Evolutionary conservation across 1,139 yeast genomes (phyloP).

Genomic region (Suhomyces bolitotheri): DNA sequence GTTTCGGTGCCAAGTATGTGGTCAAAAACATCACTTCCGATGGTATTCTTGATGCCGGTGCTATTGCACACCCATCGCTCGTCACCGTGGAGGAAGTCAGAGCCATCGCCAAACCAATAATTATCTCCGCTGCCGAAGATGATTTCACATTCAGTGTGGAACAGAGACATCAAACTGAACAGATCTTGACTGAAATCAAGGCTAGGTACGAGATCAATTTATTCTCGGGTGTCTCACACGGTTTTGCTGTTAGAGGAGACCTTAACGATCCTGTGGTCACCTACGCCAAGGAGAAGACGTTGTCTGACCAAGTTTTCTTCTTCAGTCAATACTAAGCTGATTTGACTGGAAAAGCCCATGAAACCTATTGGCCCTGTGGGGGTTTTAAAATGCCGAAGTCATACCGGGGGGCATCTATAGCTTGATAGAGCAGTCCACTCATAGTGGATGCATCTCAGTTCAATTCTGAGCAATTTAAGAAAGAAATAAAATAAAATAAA

Average conservation of each 20-base stretch:
- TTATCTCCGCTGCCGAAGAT: conserved; percentile 70
- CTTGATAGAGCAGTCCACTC: too few species aligned
- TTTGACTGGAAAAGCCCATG: too few species aligned
- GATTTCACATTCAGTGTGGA: conserved; percentile 66
- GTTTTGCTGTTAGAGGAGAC: conserved; percentile 77
- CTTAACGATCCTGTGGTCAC: conserved; percentile 48
- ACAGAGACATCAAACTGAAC: conserved; percentile 61
- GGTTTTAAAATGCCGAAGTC: too few species aligned
- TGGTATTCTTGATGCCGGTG: conserved; percentile 59
- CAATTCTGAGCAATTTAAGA: too few species aligned
- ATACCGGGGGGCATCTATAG: too few species aligned
- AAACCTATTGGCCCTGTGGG: too few species aligned
- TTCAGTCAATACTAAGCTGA: conserved; percentile 13
- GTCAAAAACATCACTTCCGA: conserved; percentile 51
- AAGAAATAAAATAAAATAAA: too few species aligned
- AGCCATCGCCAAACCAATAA: conserved; percentile 56
- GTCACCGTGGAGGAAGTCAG: conserved; percentile 64
- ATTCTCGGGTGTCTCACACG: conserved; percentile 66
- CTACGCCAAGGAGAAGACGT: conserved; percentile 71
- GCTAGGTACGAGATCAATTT: conserved; percentile 57
- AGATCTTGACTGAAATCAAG: conserved; percentile 45
- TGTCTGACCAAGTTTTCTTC: conserved; percentile 55
- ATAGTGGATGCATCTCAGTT: too few species aligned
- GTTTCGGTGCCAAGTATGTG: conserved; percentile 78
- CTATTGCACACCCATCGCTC: conserved; percentile 80